These are phyloP conservation scores for Eustoma russellianum DNA, from an alignment of 257 asterid species.

Conservation along the genomic window DNA sequence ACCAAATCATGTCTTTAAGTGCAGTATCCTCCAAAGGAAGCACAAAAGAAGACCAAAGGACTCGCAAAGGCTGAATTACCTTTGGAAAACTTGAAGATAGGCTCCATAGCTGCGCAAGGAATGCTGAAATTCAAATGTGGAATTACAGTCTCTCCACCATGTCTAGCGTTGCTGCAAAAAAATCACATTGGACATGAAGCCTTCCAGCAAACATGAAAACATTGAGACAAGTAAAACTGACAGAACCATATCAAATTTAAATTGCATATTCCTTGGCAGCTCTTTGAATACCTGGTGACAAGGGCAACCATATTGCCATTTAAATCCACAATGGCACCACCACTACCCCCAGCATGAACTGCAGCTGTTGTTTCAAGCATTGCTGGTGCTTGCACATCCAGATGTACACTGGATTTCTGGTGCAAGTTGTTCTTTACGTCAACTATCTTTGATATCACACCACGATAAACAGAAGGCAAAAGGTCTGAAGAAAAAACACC, in stretches of 20 bases:
- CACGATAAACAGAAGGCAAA: conserved; percentile 79
- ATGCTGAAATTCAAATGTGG: conserved; percentile 98
- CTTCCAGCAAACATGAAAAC: conserved; percentile 6
- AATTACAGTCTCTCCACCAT: conserved; percentile 92
- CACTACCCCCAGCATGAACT: conserved; percentile 98
- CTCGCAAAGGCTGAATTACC: conserved; percentile 28
- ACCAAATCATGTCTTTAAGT: not conserved
- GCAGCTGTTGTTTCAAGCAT: conserved; percentile 99
- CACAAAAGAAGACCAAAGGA: not conserved
- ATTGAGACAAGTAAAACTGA: not conserved
- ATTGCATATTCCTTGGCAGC: not conserved
- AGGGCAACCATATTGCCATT: conserved; percentile 87
- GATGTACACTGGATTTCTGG: conserved; percentile 16
- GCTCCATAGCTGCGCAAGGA: conserved; percentile 83
- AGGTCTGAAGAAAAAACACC: conserved; percentile 37
- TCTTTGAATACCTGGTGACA: conserved; percentile 66
- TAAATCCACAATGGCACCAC: conserved; percentile 90
- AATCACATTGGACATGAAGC: conserved; percentile 4
- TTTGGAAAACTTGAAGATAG: conserved; percentile 65
- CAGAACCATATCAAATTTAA: conserved; percentile 1
- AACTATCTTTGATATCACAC: conserved; percentile 86
- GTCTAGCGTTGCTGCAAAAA: conserved; percentile 80
- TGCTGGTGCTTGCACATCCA: conserved; percentile 41
- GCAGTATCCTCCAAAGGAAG: no score
- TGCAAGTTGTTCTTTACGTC: conserved; percentile 44